These are phyloP conservation scores for Vinca minor DNA, from an alignment of 257 asterid species.

Conservation along the genomic window DNA sequence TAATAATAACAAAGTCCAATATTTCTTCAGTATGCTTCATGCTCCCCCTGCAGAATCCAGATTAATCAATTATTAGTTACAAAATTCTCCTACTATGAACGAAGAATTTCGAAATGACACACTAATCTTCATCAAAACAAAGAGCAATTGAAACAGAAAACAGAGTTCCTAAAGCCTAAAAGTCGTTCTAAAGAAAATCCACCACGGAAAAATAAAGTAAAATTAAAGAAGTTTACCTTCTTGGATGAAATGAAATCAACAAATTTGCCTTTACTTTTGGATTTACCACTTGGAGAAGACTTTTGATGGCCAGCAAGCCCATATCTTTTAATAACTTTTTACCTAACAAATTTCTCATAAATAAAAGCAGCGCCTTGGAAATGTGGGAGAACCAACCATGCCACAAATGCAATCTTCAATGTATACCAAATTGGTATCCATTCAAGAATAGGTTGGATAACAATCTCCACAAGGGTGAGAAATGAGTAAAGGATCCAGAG, in stretches of 20 bases:
- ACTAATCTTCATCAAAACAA: too few species aligned
- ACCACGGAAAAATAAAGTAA: too few species aligned
- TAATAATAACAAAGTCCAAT: too few species aligned
- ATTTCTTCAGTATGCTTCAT: conserved; percentile 25
- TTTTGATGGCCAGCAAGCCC: conserved; percentile 22
- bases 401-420: conserved; percentile 58
- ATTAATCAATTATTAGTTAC: neutral
- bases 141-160: too few species aligned
- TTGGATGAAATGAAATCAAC: conserved; percentile 38
- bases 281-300: conserved; percentile 29
- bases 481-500: conserved; percentile 46
- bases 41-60: conserved; percentile 34
- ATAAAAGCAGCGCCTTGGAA: conserved; percentile 74
- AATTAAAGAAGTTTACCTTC: conserved; percentile 24
- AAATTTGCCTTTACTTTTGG: conserved; percentile 37
- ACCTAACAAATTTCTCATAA: conserved; percentile 59
- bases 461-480: conserved; percentile 34
- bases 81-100: neutral
- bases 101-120: too few species aligned
- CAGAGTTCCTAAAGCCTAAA: too few species aligned
- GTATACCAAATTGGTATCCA: conserved; percentile 79
- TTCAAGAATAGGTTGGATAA: conserved; percentile 31
- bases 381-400: conserved; percentile 79
- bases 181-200: too few species aligned
- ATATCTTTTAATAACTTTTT: conserved; percentile 44